Base-by-base conservation (phyloP, 345 rosid species). In the Psidium guajava region DNA sequence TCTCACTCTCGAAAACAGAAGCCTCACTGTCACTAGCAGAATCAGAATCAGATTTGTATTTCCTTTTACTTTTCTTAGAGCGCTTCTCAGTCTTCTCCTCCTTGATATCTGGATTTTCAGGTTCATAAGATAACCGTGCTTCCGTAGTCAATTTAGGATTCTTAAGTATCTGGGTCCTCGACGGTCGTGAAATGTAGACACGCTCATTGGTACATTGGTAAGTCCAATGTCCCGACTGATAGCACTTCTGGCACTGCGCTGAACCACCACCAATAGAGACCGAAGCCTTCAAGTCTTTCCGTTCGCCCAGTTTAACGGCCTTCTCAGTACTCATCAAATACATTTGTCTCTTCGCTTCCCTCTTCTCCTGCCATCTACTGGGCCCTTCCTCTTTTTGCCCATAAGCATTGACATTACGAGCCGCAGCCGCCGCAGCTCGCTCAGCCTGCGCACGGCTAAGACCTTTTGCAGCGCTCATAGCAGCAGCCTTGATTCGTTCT, bases 301-400 rank as follows among this genome's bases (percentile, higher is more conserved):
- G 93, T 85, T 95, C 99, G 18, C 99, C 99, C 84, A 96, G 91
- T 86, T 93, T 93, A 57, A 97, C 99, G 0, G 96, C 97, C 92
- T 97, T 97, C 84, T 96, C 99, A 0, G 99, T 97, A 90, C 99
- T 97, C 99, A 96, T 95, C 91, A 97, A 84, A 90, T 96, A 96
- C 99, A 96, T 97, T 97, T 97, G 99, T 89, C 99, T 89, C 91
- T 94, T 97, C 0, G 95, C 96, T 90, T 97, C 99, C 85, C 99
- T 90, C 83, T 97, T 97, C 93, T 97, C 99, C 89, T 97, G 99
- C 99, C 98, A 96, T 88, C 99, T 84, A 84, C 99, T 97, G 0
- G 0, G 99, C 85, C 99, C 99, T 92, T 97, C 99, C 90, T 97
- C 99, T 92, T 97, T 97, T 84, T 97, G 99, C 54, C 99, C 99